These are phyloP conservation scores for Phytophthora hibernalis DNA, from an alignment of 352 stramenopile species.

Conservation along the genomic window DNA sequence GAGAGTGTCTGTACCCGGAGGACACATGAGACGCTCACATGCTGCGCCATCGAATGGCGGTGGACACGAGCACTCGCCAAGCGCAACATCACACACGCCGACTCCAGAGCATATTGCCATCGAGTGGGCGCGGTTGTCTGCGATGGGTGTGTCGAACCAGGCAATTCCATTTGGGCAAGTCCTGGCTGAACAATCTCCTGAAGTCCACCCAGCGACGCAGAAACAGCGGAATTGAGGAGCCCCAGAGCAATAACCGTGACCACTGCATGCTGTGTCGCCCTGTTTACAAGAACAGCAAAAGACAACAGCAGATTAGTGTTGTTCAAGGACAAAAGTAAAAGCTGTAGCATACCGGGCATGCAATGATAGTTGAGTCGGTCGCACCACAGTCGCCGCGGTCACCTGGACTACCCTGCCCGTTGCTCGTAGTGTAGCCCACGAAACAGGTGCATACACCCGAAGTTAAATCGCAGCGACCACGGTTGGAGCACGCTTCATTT, in stretches of 20 bases:
- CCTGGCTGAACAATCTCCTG: constrained; percentile 75
- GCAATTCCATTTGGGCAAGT: constrained; percentile 65
- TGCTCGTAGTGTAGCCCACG: constrained; percentile 78
- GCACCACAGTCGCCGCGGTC: constrained; percentile 80
- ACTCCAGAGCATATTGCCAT: constrained; percentile 68
- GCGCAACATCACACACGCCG: constrained; percentile 65
- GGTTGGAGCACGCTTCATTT: constrained; percentile 84
- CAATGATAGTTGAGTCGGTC: constrained; percentile 52
- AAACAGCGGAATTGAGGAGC: constrained; percentile 77
- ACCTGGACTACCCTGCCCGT: constrained; percentile 54
- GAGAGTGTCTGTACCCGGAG: constrained; percentile 47
- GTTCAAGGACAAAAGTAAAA: not conserved
- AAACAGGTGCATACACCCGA: constrained; percentile 91
- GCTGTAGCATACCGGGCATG: constrained; percentile 46
- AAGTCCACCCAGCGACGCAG: constrained; percentile 63
- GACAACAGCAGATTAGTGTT: not conserved
- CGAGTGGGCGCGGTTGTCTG: constrained; percentile 63
- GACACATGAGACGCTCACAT: constrained; percentile 77
- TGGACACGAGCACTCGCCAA: constrained; percentile 72
- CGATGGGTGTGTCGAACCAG: constrained; percentile 74
- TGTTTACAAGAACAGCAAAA: constrained; percentile 9
- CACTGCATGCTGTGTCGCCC: constrained; percentile 72
- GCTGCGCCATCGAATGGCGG: constrained; percentile 69
- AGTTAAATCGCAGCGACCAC: constrained; percentile 68
- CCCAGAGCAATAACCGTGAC: constrained; percentile 77